Conservation (phyloP, 2,329 filamentous ascomycete species). For the Fusarium mundagurra region DNA sequence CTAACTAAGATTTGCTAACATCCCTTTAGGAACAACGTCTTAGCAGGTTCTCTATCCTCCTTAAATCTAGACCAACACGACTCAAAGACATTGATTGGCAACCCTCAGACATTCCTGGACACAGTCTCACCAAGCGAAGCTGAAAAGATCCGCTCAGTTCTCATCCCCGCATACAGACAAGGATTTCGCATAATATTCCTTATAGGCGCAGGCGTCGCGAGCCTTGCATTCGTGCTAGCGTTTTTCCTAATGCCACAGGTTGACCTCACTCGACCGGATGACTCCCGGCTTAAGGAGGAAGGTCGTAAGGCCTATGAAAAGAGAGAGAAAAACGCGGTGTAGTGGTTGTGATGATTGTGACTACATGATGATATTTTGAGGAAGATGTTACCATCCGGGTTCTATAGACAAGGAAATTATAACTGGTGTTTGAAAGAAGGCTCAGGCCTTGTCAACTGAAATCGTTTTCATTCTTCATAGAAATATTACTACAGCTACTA, state of each 20-base stretch:
- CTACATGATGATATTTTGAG: background rate
- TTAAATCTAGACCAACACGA: slow-evolving; percentile 38
- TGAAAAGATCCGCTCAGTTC: slow-evolving; percentile 42
- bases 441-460: no score
- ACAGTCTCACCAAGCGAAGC: slow-evolving; percentile 44
- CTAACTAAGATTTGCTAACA: background rate
- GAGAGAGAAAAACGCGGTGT: background rate
- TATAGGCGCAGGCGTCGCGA: slow-evolving; percentile 49
- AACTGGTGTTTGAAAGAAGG: background rate
- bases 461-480: background rate
- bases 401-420: background rate
- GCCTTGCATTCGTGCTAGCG: slow-evolving; percentile 49
- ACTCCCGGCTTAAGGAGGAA: slow-evolving; percentile 50
- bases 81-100: slow-evolving; percentile 44
- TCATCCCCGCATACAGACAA: slow-evolving; percentile 50
- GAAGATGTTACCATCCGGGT: background rate
- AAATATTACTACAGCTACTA: background rate
- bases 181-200: slow-evolving; percentile 53
- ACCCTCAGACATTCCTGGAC: slow-evolving; percentile 47
- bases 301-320: slow-evolving; percentile 40
- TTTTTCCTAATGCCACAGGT: slow-evolving; percentile 54
- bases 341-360: background rate
- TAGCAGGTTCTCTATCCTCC: slow-evolving; percentile 44
- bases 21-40: slow-evolving; percentile 49
- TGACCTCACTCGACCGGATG: slow-evolving; percentile 50